Conservation (phyloP, 129 eudicot genomes). For the Dittrichia graveolens region DNA sequence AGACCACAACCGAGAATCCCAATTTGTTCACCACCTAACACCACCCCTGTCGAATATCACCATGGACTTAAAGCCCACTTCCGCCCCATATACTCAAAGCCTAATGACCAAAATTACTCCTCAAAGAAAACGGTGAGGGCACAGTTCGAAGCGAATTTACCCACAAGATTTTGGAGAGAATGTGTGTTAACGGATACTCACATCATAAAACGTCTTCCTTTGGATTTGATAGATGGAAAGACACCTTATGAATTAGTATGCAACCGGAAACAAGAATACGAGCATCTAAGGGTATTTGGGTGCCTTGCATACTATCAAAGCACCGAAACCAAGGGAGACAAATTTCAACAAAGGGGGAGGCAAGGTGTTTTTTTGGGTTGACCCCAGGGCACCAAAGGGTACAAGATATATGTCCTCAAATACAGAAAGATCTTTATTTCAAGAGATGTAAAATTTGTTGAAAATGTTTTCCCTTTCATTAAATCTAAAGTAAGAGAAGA, state of each 20-base stretch:
- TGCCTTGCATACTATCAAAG: background rate
- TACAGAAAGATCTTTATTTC: no score
- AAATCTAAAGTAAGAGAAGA: no score
- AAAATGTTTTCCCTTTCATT: no score
- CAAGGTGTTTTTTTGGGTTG: background rate
- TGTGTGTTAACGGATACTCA: background rate
- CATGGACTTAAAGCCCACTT: no score
- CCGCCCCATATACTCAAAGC: no score
- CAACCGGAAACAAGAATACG: no score
- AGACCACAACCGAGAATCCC: no score
- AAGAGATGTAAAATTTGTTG: background rate
- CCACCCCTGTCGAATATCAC: no score
- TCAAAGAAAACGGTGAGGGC: background rate
- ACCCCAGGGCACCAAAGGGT: background rate
- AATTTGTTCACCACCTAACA: no score
- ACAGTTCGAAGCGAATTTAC: background rate
- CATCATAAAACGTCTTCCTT: background rate
- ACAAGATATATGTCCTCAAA: no score
- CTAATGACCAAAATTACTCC: no score
- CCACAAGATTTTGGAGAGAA: background rate
- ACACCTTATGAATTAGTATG: background rate
- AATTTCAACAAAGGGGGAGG: background rate
- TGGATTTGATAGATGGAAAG: background rate
- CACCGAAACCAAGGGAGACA: background rate
- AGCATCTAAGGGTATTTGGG: background rate